Conservation (phyloP, 768 basidiomycete species). For the Lactarius tabidus region DNA sequence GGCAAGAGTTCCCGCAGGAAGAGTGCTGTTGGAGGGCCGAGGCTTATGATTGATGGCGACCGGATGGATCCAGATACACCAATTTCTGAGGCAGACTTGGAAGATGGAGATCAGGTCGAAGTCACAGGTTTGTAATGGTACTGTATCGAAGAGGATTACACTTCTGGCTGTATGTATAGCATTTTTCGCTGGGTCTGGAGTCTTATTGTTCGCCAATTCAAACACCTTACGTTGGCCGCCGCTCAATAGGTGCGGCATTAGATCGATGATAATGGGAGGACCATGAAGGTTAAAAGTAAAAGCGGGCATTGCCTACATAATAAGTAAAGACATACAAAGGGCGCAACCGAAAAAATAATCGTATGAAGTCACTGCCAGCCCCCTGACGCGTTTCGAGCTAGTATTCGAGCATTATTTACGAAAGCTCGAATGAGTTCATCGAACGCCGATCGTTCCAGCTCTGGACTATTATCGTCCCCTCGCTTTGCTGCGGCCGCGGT, state of each 20-base stretch:
- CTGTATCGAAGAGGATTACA: no score
- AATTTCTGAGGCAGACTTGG: constrained; percentile 66
- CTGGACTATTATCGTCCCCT: constrained; percentile 52
- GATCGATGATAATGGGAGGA: background rate
- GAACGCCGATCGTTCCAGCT: constrained; percentile 69
- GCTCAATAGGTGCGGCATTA: constrained; percentile 5
- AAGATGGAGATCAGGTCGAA: constrained; percentile 79
- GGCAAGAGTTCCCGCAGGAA: constrained; percentile 33
- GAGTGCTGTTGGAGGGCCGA: constrained; percentile 39
- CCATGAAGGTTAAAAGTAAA: background rate
- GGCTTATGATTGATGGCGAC: constrained; percentile 66
- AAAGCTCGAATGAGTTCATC: constrained; percentile 91
- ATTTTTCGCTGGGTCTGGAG: background rate
- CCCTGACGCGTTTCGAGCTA: constrained; percentile 72
- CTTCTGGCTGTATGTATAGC: background rate
- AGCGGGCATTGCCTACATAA: constrained; percentile 1
- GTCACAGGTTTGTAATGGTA: constrained; percentile 34
- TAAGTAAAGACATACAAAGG: background rate
- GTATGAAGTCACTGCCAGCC: constrained; percentile 38
- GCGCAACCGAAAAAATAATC: constrained; percentile 3
- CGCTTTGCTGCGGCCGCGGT: constrained; percentile 68
- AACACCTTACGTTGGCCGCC: background rate
- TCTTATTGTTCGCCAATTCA: background rate
- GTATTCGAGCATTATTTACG: constrained; percentile 88
- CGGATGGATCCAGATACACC: constrained; percentile 53